Evolutionary conservation across 164 flowering plant genomes (phyloP).

Genomic region (Brasenia schreberi): DNA sequence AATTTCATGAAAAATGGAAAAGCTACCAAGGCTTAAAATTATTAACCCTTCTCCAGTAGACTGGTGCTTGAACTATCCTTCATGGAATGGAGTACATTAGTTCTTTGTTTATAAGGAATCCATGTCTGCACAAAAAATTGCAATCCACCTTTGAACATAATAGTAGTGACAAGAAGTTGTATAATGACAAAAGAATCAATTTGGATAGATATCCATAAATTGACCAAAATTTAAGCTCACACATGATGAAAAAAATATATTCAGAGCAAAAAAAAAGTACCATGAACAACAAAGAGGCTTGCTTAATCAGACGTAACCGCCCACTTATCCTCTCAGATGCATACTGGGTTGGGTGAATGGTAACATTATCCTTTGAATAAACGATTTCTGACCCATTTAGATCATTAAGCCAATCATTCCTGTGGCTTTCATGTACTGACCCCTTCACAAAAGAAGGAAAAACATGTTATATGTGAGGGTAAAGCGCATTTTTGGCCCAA

Average conservation of each 20-base stretch:
- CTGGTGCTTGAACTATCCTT: conserved; percentile 48
- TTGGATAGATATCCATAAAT: too few species aligned
- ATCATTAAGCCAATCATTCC: conserved; percentile 32
- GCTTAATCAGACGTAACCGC: conserved; percentile 70
- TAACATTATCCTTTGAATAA: conserved; percentile 74
- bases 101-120: conserved; percentile 68
- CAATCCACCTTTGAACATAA: not conserved
- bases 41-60: conserved; percentile 72
- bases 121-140: conserved; percentile 47
- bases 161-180: not conserved
- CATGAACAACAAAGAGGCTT: conserved; percentile 62
- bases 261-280: conserved; percentile 18
- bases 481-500: not conserved
- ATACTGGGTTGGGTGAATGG: conserved; percentile 92
- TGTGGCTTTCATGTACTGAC: conserved; percentile 31
- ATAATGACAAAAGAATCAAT: not conserved
- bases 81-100: conserved; percentile 3
- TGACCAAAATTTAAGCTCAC: not conserved
- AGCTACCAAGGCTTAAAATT: not conserved
- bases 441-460: conserved; percentile 11
- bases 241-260: not conserved
- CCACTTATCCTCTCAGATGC: conserved; percentile 93
- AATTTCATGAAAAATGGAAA: not conserved
- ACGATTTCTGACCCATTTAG: conserved; percentile 63
- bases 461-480: not conserved